phyloP scores from a whole-genome alignment of 306 rosid species.

The Inga laurina region DNA sequence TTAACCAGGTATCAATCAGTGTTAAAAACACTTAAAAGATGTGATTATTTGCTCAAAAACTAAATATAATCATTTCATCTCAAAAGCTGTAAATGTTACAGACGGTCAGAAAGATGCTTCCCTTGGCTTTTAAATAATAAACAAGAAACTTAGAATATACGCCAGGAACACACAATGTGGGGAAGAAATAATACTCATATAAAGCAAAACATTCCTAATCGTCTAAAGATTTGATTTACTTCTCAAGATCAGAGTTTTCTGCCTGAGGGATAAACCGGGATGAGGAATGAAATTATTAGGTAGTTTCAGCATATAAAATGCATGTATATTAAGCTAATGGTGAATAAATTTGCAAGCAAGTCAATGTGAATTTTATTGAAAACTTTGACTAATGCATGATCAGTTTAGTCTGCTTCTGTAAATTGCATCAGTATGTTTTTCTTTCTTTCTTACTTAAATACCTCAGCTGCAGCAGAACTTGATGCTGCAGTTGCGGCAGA shows the following conservation, averaged over 20 bases:
- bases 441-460: not conserved
- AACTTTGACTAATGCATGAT: not conserved
- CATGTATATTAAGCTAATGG: not conserved
- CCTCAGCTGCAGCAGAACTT: not conserved
- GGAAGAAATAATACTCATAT: not conserved
- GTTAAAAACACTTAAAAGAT: not conserved
- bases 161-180: not conserved
- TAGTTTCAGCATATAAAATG: not conserved
- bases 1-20: not conserved
- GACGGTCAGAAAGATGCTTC: not conserved
- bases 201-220: not conserved
- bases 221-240: not conserved
- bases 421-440: not conserved
- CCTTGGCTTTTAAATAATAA: not conserved
- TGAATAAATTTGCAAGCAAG: not conserved
- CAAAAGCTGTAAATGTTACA: too few species aligned
- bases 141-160: not conserved
- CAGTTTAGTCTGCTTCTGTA: not conserved
- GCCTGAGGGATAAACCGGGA: not conserved
- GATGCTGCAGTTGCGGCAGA: not conserved
- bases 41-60: not conserved
- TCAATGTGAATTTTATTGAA: not conserved
- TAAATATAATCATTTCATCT: not conserved
- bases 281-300: not conserved
- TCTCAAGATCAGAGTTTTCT: not conserved